phyloP scores from a whole-genome alignment of 306 rosid species.

The Vachellia collinsii region DNA sequence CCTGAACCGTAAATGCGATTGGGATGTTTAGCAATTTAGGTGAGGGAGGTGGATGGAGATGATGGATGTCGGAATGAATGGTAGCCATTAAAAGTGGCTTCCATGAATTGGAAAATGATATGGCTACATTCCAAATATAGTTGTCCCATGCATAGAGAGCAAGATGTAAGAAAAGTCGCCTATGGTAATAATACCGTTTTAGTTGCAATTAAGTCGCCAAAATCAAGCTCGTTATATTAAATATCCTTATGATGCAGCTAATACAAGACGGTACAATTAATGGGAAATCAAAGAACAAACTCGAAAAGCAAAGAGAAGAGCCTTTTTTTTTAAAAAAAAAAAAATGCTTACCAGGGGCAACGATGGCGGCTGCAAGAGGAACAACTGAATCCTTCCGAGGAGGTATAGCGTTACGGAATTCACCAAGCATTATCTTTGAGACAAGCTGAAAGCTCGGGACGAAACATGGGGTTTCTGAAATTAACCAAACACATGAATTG shows the following conservation, averaged over 20 bases:
- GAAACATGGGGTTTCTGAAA: conserved; percentile 44
- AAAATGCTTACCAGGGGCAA: conserved; percentile 49
- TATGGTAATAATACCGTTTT: not conserved
- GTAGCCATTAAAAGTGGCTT: not conserved
- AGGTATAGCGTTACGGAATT: conserved; percentile 56
- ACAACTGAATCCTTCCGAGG: conserved; percentile 53
- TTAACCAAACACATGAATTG: not conserved
- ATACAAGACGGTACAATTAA: not conserved
- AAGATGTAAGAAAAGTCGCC: not conserved
- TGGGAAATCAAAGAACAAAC: not conserved
- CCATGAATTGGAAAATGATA: not conserved
- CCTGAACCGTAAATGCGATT: not conserved
- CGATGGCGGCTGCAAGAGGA: conserved; percentile 54
- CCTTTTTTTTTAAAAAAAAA: not conserved
- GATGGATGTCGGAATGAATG: not conserved
- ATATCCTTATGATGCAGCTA: not conserved
- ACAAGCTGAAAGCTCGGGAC: conserved; percentile 29
- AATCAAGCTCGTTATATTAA: not conserved
- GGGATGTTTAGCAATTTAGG: not conserved
- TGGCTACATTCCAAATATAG: not conserved
- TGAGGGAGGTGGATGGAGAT: not conserved
- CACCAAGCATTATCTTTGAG: conserved; percentile 44
- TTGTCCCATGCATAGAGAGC: not conserved
- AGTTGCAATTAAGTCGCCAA: not conserved
- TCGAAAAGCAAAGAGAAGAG: not conserved